phyloP scores from a whole-genome alignment of 148 eudicot genomes.

The Suaeda aralocaspica region DNA sequence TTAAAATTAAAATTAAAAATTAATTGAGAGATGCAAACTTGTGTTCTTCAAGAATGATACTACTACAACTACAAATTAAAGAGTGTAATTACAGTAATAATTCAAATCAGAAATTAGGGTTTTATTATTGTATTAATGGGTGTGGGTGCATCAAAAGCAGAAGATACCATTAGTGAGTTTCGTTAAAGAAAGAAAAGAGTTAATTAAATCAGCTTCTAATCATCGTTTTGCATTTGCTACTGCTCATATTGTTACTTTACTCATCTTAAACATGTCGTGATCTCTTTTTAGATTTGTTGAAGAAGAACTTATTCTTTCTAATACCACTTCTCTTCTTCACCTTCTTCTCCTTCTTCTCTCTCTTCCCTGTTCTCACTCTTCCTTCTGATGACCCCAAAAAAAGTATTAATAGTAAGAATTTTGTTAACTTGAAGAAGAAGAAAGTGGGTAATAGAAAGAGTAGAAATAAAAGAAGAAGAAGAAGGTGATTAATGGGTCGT shows the following conservation, averaged over 20 bases:
- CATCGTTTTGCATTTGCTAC: slow-evolving; percentile 81
- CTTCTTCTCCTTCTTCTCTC: slow-evolving; percentile 33
- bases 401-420: no score
- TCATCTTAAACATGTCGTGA: slow-evolving; percentile 59
- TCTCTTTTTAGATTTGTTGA: slow-evolving; percentile 67
- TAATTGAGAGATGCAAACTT: slow-evolving; percentile 11
- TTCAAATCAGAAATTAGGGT: slow-evolving; percentile 29
- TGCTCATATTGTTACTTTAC: slow-evolving; percentile 69
- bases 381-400: slow-evolving; percentile 48
- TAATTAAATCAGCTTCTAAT: slow-evolving; percentile 64
- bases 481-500: slow-evolving; percentile 21
- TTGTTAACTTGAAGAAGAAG: slow-evolving; percentile 1
- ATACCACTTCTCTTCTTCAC: slow-evolving; percentile 24
- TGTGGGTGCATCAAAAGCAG: slow-evolving; percentile 59
- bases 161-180: slow-evolving; percentile 60
- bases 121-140: slow-evolving; percentile 49
- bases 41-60: slow-evolving; percentile 11
- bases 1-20: no score
- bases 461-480: neutral
- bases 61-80: neutral
- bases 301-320: slow-evolving; percentile 51
- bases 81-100: no score
- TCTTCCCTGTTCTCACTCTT: slow-evolving; percentile 68
- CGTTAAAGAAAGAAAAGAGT: slow-evolving; percentile 55
- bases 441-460: neutral